Evolutionary conservation across 768 basidiomycete genomes (phyloP).

Genomic region (Psilocybe azurescens): DNA sequence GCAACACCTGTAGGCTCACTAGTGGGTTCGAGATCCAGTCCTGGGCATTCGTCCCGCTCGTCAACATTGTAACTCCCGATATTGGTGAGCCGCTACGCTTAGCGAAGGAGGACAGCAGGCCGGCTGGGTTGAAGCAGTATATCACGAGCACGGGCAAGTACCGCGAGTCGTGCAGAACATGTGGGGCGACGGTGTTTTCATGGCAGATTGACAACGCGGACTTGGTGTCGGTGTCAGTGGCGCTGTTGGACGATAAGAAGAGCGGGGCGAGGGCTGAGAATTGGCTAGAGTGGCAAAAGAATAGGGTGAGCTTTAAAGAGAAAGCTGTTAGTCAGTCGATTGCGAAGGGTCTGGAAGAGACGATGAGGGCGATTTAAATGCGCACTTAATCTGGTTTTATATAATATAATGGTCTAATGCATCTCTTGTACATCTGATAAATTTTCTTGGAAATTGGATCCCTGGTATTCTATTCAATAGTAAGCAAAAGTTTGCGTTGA

Average conservation of each 20-base stretch:
- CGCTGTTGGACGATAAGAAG: conserved; percentile 30
- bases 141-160: conserved; percentile 33
- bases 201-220: conserved; percentile 28
- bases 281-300: conserved; percentile 32
- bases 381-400: neutral
- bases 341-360: conserved; percentile 16
- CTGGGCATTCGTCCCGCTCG: conserved; percentile 34
- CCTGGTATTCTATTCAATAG: too few relatives aligned
- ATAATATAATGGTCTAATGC: too few relatives aligned
- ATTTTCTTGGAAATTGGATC: too few relatives aligned
- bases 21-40: conserved; percentile 33
- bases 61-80: conserved; percentile 27
- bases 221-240: conserved; percentile 32
- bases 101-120: conserved; percentile 16
- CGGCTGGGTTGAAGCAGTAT: conserved; percentile 31
- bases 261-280: conserved; percentile 30
- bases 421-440: too few relatives aligned
- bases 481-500: too few relatives aligned
- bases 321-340: conserved; percentile 13
- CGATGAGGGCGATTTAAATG: conserved; percentile 8
- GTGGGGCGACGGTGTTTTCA: conserved; percentile 35
- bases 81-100: conserved; percentile 21
- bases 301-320: conserved; percentile 22
- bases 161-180: conserved; percentile 34
- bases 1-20: conserved; percentile 30